A percentile compares a stretch with the other conserved stretches of the same genome.
Conservation (phyloP, 2,329 filamentous ascomycete genomes). For the Phyllosticta citrichinensis region DNA sequence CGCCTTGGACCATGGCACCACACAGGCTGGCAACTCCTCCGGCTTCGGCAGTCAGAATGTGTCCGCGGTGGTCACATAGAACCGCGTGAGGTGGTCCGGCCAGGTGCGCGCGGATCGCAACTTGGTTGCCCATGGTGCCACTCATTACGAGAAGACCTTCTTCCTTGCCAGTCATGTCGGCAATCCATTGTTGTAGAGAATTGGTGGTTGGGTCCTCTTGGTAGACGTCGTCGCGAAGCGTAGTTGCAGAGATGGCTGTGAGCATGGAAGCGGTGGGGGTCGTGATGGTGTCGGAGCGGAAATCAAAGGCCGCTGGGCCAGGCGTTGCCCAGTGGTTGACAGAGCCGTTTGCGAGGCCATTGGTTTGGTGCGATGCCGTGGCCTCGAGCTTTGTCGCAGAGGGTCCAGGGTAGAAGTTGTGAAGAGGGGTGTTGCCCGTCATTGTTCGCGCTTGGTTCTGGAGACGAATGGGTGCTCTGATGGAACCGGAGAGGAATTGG, state of each 20-base stretch:
- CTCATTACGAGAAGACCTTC: conserved; percentile 72
- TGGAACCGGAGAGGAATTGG: neutral
- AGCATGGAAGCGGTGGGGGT: conserved; percentile 58
- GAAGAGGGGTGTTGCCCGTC: neutral
- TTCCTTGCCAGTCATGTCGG: conserved; percentile 63
- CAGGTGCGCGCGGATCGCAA: conserved; percentile 69
- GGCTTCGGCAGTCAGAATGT: conserved; percentile 63
- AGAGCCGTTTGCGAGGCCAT: neutral
- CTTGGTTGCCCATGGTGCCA: conserved; percentile 90
- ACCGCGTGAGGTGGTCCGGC: conserved; percentile 70
- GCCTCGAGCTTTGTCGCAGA: neutral
- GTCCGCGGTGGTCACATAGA: conserved; percentile 67
- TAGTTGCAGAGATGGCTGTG: conserved; percentile 60
- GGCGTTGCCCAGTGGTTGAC: conserved; percentile 27
- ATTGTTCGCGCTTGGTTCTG: neutral
- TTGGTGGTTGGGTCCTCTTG: conserved; percentile 70
- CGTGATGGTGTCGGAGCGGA: conserved; percentile 38
- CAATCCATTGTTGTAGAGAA: conserved; percentile 64
- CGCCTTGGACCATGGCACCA: conserved; percentile 57
- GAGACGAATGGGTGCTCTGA: neutral
- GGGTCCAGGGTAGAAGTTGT: neutral
- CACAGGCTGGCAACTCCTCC: conserved; percentile 60
- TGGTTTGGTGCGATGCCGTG: neutral
- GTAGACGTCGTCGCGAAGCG: conserved; percentile 76
- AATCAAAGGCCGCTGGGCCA: conserved; percentile 46